Base-by-base conservation (phyloP, 192 early-diverging fungal species). In the Spizellomyces punctatus region DNA sequence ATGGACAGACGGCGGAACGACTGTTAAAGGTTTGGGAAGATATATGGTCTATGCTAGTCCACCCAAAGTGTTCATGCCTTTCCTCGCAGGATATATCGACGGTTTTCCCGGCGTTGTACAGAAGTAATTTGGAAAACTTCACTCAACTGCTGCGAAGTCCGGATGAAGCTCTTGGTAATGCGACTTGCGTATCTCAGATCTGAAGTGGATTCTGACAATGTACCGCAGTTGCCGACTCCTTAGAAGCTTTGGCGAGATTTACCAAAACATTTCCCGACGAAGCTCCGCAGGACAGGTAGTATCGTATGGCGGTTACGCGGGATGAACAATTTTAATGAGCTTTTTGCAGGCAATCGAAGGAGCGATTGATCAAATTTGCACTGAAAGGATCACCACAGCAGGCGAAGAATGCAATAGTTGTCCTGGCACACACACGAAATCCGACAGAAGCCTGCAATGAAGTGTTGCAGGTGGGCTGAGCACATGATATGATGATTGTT, bases 231-330 rank as follows among this genome's bases (percentile, higher is more conserved):
- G 3, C 27, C 2, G 82, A 86, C 50, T 43, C 82, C 0, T 66
- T 95, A 16, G 77, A 87, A 36, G 84, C 89, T 4, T 72, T 98
- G 70, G 85, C 94, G 16, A 77, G 86, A 59, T 90, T 92, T 67
- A 83, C 90, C n/a, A 91, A 90, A 68, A 78, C 83, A 0, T 82
- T 86, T 61, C 89, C 91, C 56, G 72, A 75, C 16, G 81, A 83
- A 43, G 78, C 78, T 46, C 84, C 75, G n/a, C 52, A 76, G 19
- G 76, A 78, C 46, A 79, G 71, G 72, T 36, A 36, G 27, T 36
- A 36, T 36, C 27, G 27, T 36, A 69, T 64, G 10, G 63, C 61
- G 8, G 64, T 82, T 66, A 54, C 57, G 42, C 63, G 62, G 0
- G 76, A 82, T 27, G 27, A 36, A 0, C 27, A 36, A 36, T 36